A percentile compares a stretch with the other conserved stretches of the same genome.
These are phyloP conservation scores for Capsicum rhomboideum DNA, from an alignment of 257 asterid genomes.

Conservation along the genomic window DNA sequence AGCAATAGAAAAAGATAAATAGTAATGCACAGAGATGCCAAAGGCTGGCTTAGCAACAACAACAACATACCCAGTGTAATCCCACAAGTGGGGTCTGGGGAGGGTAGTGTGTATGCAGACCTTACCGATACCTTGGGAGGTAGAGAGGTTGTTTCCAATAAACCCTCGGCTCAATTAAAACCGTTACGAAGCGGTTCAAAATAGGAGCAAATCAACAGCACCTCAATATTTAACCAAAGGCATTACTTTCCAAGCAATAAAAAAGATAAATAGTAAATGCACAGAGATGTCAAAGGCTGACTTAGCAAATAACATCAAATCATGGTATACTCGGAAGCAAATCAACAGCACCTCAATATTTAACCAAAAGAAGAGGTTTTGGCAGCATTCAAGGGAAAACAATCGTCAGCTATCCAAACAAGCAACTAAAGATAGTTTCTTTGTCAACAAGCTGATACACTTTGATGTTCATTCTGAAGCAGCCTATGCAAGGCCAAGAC, in stretches of 20 bases:
- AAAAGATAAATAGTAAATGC: neutral
- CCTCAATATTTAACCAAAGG: neutral
- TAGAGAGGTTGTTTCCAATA: too few relatives aligned
- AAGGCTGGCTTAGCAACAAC: neutral
- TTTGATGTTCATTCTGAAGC: neutral
- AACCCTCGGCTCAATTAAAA: too few relatives aligned
- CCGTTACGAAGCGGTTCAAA: too few relatives aligned
- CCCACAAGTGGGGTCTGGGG: too few relatives aligned
- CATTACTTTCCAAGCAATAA: neutral
- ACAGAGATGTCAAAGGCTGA: neutral
- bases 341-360: neutral
- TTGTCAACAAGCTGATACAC: neutral
- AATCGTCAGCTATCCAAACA: neutral
- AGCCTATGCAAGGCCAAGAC: neutral
- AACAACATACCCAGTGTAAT: too few relatives aligned
- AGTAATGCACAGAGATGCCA: neutral
- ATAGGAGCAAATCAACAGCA: too few relatives aligned
- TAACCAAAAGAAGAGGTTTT: neutral
- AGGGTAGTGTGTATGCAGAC: too few relatives aligned
- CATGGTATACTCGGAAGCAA: neutral
- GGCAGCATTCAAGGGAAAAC: neutral
- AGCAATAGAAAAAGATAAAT: neutral
- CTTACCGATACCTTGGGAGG: too few relatives aligned
- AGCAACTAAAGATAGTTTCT: neutral
- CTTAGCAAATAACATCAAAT: neutral